Evolutionary conservation across 2,329 filamentous ascomycete species (phyloP).

Genomic region (Fusarium nurragi): DNA sequence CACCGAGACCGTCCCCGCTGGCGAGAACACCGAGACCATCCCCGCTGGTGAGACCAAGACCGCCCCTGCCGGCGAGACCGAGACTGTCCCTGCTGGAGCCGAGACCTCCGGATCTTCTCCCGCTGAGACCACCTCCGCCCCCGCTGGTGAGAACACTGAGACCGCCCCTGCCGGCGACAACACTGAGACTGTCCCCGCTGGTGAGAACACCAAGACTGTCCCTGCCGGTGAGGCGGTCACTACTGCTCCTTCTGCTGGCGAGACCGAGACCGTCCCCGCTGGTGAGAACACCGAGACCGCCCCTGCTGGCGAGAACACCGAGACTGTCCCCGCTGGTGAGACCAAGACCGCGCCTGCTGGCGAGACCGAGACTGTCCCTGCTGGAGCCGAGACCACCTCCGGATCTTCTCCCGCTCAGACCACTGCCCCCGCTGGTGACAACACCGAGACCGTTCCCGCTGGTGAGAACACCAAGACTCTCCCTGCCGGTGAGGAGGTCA

Average conservation of each 20-base stretch:
- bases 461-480: constrained; percentile 15
- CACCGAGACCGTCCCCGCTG: constrained; percentile 48
- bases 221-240: constrained; percentile 57
- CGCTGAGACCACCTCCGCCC: neutral
- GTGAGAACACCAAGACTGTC: constrained; percentile 43
- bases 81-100: constrained; percentile 37
- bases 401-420: constrained; percentile 59
- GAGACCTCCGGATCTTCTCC: no score
- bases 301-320: constrained; percentile 14
- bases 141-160: constrained; percentile 54
- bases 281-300: constrained; percentile 9
- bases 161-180: constrained; percentile 4
- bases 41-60: neutral
- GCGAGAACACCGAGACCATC: constrained; percentile 53
- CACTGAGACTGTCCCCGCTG: neutral
- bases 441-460: constrained; percentile 48
- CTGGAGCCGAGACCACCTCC: constrained; percentile 39
- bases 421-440: constrained; percentile 63
- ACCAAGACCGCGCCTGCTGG: constrained; percentile 17
- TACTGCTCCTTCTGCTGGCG: constrained; percentile 64
- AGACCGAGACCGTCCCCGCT: constrained; percentile 48
- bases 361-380: constrained; percentile 49
- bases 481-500: constrained; percentile 17
- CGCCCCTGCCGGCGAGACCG: constrained; percentile 53
- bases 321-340: constrained; percentile 5